These are phyloP conservation scores for Colletotrichum ledebouriae DNA, from an alignment of 2,329 filamentous ascomycete genomes.

Conservation along the genomic window DNA sequence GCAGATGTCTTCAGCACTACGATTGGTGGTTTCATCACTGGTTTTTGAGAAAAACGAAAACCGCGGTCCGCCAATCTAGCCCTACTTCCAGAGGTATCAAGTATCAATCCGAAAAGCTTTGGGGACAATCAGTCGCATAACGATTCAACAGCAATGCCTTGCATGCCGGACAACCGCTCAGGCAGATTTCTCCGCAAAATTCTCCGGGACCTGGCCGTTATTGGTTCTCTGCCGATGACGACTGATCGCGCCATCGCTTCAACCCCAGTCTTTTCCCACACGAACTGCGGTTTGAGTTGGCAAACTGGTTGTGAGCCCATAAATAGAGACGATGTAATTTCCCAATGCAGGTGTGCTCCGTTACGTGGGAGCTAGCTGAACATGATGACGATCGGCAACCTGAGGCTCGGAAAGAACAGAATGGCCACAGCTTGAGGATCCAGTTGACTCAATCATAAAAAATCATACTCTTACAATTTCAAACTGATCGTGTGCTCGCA, in stretches of 20 bases:
- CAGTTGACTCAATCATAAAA: too few relatives aligned
- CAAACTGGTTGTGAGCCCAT: constrained; percentile 9
- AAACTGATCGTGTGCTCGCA: too few relatives aligned
- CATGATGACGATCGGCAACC: constrained; percentile 19
- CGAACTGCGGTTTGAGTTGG: not conserved
- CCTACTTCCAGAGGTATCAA: too few relatives aligned
- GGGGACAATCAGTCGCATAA: not conserved
- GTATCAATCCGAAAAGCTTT: too few relatives aligned
- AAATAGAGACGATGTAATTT: constrained; percentile 5
- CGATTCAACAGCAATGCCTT: constrained; percentile 4
- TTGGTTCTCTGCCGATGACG: constrained; percentile 36
- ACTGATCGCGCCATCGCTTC: constrained; percentile 35
- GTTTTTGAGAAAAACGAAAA: too few relatives aligned
- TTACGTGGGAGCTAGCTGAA: not conserved
- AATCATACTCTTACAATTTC: too few relatives aligned
- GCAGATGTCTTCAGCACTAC: too few relatives aligned
- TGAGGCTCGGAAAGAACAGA: constrained; percentile 6
- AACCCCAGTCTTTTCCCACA: constrained; percentile 25
- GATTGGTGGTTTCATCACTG: too few relatives aligned
- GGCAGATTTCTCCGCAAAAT: constrained; percentile 37
- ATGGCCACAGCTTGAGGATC: too few relatives aligned
- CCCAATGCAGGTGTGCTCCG: constrained; percentile 27
- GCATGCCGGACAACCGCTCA: constrained; percentile 19
- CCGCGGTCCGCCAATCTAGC: not conserved
- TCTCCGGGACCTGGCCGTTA: constrained; percentile 39